Conservation (phyloP, 345 rosid genomes). For the rapeseed (Brassica napus) region DNA sequence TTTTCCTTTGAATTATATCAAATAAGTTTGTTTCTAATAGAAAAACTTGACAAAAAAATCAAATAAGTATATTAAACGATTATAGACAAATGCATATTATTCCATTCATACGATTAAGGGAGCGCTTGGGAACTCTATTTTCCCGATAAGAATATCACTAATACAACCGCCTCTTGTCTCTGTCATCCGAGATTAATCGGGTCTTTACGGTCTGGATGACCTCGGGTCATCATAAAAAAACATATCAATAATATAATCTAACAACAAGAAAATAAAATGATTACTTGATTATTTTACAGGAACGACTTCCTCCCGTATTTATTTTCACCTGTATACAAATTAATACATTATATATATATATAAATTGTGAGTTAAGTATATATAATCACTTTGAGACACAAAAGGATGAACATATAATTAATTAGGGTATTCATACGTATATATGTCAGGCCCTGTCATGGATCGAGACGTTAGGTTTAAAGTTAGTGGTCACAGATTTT, state of each 20-base stretch:
- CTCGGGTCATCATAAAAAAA: too few species aligned
- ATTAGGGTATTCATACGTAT: background rate
- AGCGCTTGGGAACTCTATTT: background rate
- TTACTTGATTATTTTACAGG: background rate
- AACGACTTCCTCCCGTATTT: constrained; percentile 8
- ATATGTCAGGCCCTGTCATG: constrained; percentile 14
- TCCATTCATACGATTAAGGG: background rate
- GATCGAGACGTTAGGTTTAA: constrained; percentile 32
- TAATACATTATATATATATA: background rate
- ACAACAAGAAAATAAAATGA: constrained; percentile 12
- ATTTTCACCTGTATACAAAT: background rate
- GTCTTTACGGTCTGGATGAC: too few species aligned
- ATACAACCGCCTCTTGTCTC: too few species aligned
- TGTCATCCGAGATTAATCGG: too few species aligned
- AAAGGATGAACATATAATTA: background rate
- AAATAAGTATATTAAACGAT: background rate
- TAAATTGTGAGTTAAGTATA: background rate
- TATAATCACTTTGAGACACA: background rate
- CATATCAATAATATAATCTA: background rate
- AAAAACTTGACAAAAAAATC: background rate
- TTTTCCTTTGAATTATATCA: constrained; percentile 1
- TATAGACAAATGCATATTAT: background rate
- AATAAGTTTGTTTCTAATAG: background rate
- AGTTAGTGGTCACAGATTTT: constrained; percentile 30
- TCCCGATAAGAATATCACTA: constrained; percentile 1